phyloP scores from a whole-genome alignment of 441 rosid genomes.

The Erodium trifolium region DNA sequence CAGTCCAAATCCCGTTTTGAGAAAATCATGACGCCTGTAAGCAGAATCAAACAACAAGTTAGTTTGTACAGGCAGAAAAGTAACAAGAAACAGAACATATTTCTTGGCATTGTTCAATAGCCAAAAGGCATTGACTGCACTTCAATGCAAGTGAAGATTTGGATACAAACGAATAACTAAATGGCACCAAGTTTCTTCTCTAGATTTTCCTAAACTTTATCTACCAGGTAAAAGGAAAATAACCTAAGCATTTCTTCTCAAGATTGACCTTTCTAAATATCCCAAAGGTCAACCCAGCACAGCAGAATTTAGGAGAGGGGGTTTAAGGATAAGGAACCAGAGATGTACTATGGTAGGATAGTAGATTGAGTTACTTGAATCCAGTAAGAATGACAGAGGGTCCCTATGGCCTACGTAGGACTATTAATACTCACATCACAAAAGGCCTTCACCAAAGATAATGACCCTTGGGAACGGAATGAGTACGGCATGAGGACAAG shows the following conservation, averaged over 20 bases:
- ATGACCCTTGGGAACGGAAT: not conserved
- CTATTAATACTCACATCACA: not conserved
- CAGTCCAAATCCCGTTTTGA: constrained; percentile 57
- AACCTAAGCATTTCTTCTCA: no score
- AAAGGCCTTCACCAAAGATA: not conserved
- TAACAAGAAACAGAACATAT: no score
- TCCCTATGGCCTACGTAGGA: not conserved
- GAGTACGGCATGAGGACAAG: not conserved
- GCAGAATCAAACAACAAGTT: not conserved
- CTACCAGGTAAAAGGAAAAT: no score
- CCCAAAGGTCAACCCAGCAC: not conserved
- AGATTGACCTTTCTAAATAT: not conserved
- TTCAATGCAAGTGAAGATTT: no score
- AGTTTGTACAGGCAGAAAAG: no score
- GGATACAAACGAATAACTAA: no score
- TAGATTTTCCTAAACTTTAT: no score
- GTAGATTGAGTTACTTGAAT: not conserved
- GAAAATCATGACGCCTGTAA: constrained; percentile 65
- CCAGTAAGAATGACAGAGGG: not conserved
- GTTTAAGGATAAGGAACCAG: not conserved
- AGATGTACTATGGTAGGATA: not conserved
- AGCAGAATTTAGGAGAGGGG: not conserved
- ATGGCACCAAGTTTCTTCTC: no score
- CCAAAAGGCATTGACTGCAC: no score
- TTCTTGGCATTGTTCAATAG: no score